Evolutionary conservation across 306 rosid genomes (phyloP).

Genomic region (Citrullus amarus): DNA sequence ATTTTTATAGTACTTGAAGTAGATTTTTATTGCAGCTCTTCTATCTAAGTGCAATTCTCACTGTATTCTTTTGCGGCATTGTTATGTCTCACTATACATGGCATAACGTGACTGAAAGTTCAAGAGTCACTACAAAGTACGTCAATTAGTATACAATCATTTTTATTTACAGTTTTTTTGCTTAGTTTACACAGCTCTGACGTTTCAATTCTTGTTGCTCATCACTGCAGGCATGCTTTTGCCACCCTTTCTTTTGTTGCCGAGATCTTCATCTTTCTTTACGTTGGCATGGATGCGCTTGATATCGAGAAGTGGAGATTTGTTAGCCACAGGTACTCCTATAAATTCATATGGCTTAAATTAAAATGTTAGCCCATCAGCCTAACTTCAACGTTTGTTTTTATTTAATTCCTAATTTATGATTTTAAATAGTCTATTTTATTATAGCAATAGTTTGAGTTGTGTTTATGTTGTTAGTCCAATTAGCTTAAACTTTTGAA

Average conservation of each 20-base stretch:
- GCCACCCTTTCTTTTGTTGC: constrained; percentile 85
- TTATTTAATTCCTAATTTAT: too few relatives aligned
- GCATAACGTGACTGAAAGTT: constrained; percentile 94
- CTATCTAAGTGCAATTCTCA: constrained; percentile 80
- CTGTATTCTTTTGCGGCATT: constrained; percentile 96
- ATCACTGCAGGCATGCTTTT: constrained; percentile 71
- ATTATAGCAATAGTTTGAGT: too few relatives aligned
- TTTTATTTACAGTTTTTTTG: too few relatives aligned
- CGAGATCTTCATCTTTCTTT: constrained; percentile 86
- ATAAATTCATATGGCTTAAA: background rate
- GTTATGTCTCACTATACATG: constrained; percentile 99
- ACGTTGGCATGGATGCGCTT: constrained; percentile 96
- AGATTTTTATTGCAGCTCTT: constrained; percentile 56
- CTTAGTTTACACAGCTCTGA: background rate
- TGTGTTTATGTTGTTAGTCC: too few relatives aligned
- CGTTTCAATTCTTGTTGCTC: constrained; percentile 6
- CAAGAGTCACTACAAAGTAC: constrained; percentile 95
- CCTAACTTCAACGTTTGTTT: too few relatives aligned
- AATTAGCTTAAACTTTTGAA: too few relatives aligned
- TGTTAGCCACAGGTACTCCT: constrained; percentile 61
- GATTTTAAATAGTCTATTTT: too few relatives aligned
- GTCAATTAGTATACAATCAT: constrained; percentile 12
- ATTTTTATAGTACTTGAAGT: background rate
- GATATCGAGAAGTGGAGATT: constrained; percentile 94
- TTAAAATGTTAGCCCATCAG: background rate